phyloP scores from a whole-genome alignment of 2,329 filamentous ascomycete species.

The Beauveria caledonica region DNA sequence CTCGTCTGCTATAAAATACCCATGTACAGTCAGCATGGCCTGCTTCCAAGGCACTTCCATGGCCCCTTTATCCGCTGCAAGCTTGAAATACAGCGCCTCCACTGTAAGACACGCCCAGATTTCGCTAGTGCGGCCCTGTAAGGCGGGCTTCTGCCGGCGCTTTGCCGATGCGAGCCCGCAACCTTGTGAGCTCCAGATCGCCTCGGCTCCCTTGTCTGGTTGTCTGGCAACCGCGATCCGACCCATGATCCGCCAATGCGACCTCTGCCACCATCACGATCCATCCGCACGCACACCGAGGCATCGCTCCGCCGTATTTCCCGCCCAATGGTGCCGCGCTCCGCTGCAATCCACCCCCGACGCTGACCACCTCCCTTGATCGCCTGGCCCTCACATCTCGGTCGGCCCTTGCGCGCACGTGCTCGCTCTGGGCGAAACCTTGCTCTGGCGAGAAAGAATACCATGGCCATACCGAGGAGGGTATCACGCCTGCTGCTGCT shows the following conservation, averaged over 20 bases:
- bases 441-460: not conserved
- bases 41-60: too few relatives aligned
- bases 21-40: not conserved
- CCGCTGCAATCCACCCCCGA: not conserved
- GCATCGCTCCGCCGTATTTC: not conserved
- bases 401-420: not conserved
- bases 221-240: not conserved
- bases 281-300: not conserved
- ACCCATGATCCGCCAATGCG: not conserved
- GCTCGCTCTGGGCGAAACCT: not conserved
- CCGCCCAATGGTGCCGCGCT: not conserved
- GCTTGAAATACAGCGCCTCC: not conserved
- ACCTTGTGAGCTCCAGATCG: not conserved
- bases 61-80: not conserved
- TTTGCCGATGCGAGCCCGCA: not conserved
- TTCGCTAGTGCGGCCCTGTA: not conserved
- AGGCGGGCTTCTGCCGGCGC: not conserved
- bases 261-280: conserved; percentile 2
- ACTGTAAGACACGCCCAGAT: not conserved
- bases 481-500: conserved; percentile 17
- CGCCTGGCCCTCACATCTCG: not conserved
- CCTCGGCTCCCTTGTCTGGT: not conserved
- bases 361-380: not conserved
- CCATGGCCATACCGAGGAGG: conserved; percentile 18
- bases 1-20: not conserved